Conservation (phyloP, 352 stramenopile species). For the Aphanomyces astaci region DNA sequence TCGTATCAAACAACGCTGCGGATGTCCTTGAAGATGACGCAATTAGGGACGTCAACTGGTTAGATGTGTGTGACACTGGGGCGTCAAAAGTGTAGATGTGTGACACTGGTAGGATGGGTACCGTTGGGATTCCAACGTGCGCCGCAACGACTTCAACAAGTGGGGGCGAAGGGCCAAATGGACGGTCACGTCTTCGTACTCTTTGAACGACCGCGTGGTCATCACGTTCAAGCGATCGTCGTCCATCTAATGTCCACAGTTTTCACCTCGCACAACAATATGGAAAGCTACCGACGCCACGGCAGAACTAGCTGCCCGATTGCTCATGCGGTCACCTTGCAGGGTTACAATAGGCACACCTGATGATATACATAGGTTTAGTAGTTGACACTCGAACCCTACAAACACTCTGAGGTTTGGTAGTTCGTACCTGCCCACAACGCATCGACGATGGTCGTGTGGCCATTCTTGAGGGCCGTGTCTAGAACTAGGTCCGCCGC, state of each 20-base stretch:
- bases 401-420: too few species aligned
- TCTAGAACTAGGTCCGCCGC: slow-evolving; percentile 68
- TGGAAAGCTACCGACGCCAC: slow-evolving; percentile 34
- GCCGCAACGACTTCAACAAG: slow-evolving; percentile 35
- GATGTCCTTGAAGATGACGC: neutral
- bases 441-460: slow-evolving; percentile 73
- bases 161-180: slow-evolving; percentile 32
- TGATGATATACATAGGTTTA: too few species aligned
- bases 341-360: slow-evolving; percentile 63
- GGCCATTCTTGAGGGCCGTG: slow-evolving; percentile 75
- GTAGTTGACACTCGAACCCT: too few species aligned
- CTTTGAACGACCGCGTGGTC: slow-evolving; percentile 59
- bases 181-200: slow-evolving; percentile 74
- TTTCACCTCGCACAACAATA: neutral
- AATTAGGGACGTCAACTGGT: neutral
- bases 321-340: slow-evolving; percentile 59
- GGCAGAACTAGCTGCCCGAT: slow-evolving; percentile 49
- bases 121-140: slow-evolving; percentile 37
- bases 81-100: too few species aligned
- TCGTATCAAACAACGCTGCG: slow-evolving; percentile 57
- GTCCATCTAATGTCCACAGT: neutral
- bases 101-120: too few species aligned
- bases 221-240: slow-evolving; percentile 30
- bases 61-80: too few species aligned
- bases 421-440: slow-evolving; percentile 49